Base-by-base conservation (phyloP, 2,329 filamentous ascomycete genomes). In the Cladorrhinum sp. region DNA sequence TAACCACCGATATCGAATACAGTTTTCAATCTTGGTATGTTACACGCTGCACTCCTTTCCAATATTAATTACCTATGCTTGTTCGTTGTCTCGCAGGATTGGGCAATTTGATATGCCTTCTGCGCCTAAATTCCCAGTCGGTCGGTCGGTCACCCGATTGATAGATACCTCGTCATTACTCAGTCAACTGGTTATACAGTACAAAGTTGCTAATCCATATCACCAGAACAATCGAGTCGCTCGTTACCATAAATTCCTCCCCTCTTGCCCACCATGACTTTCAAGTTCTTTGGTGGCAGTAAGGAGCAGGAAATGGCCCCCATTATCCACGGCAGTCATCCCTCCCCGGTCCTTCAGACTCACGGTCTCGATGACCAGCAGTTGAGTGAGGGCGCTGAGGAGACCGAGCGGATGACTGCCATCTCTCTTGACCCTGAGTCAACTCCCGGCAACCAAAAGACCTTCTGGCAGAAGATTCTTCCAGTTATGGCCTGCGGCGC, bases 401-500 rank as follows among this genome's bases (percentile, higher is more conserved):
- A 51, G 16, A n/a, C 18, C 46, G 57, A 58, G 9, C 18, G 24
- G 8, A 21, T 21, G 18, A 18, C 42, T 46, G 8, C 30, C 9
- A 14, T 46, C 42, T 46, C 42, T 8, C n/a, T 16, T 18, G 42
- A 7, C 42, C 7, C 7, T 46, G 51, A 42, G 26, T 16, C 16
- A 4, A 46, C 42, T 46, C n/a, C 42, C 16, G 55, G 58, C 16
- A 26, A 62, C 9, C 12, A 57, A 2, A 61, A 65, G 52, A 49
- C 65, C 12, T 64, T 68, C 59, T 62, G 64, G 60, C 58, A 59
- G 16, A 50, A 64, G 24, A 73, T 78, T 20, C 70, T 83, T 82
- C 91, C 92, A 14, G 89, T 92, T 1, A 88, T 96, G 67, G 92
- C 92, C 49, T 96, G 92, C 71, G 93, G 93, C 65, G 90, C 92